Evolutionary conservation across 768 basidiomycete species (phyloP), one percentile per base, ranked within the genome.

Genomic region (Russula brevipes): DNA sequence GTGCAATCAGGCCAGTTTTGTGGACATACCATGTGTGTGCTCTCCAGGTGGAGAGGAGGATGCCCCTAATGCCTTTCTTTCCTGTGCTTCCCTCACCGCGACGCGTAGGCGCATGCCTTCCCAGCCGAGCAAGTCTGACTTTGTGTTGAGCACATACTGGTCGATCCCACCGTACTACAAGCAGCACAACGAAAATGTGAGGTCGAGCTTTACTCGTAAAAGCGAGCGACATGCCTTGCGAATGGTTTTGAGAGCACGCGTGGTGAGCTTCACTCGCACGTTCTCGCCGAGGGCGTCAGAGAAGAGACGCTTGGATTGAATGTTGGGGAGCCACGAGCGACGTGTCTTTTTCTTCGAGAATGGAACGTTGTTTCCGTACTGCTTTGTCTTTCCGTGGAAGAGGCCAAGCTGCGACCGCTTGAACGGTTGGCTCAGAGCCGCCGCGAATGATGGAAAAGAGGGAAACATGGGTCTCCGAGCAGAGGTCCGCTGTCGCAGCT

Each of bases 341-440:
- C 89, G 86, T 31, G 94, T 94, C 77, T 94, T 94, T 72, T 88
- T 82, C 72, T 87, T 87, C 30, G 92, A 94, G 74, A 91, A 88
- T 0, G 93, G 91, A 53, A 94, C 91, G 71, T 87, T 94, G 79
- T 94, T 94, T 31, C 93, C 93, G 67, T 85, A 85, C 69, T 85
- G 86, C 69, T 86, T 90, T 59, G 77, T 83, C 72, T 86, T 88
- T 16, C 91, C 91, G 59, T 92, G 89, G 71, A 89, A 94, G 2
- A 95, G 85, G 59, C 91, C 92, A 3, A 83, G 76, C 68, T 92
- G 85, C 2, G 89, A 77, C 47, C 90, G 87, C 72, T 92, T 94
- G 77, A 92, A 91, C 8, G 89, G 87, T 64, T 83, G 80, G 35
- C 88, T 82, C 66, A 84, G 71, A 36, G 58, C 61, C 19, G 65